Base-by-base conservation (phyloP, 495 filamentous ascomycete genomes). In the Talaromyces liani region DNA sequence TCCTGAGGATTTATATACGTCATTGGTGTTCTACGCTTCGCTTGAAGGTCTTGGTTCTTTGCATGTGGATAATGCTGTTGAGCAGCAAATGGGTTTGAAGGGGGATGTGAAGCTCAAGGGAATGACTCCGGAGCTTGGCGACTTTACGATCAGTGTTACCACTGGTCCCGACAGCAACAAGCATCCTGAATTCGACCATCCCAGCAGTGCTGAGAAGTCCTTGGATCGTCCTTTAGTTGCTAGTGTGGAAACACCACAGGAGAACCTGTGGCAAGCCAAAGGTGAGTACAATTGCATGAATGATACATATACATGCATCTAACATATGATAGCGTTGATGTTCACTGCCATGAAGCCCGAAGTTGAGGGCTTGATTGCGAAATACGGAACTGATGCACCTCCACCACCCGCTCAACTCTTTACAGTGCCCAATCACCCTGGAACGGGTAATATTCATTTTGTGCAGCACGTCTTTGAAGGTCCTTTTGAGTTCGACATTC, bases 391-490 rank as follows among this genome's bases (percentile, higher is more conserved):
- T 60, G 87, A 91, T 3, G 74, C 79, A 65, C 80, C 87, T 14
- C 92, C 93, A 16, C 94, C 93, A 6, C 89, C 93, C 2, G 88
- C 88, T 74, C 91, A 96, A 73, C 82, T 91, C 1, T 97, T 93
- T 72, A 92, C 89, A 4, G 81, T 98, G 60, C 72, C 77, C 41
- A 87, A 95, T 64, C 69, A 75, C 0, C 86, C 90, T 20, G 86
- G 85, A 12, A 57, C 76, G 20, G 95, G 93, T 14, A 98, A 98
- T 69, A 67, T 92, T 4, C 94, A 98, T 65, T 78, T 95, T 56
- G 84, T 98, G 45, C 93, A 98, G 73, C 98, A 96, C 75, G 82
- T 92, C 3, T 98, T 97, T 71, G 84, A 90, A 70, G 95, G 95
- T 1, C 68, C 86, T 24, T 98, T 98, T 71, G 91, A 90, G 81